Percentiles rank a stretch among this genome's conserved stretches.
Evolutionary conservation across 495 filamentous ascomycete genomes (phyloP).

Genomic region (Annulohypoxylon bovei): DNA sequence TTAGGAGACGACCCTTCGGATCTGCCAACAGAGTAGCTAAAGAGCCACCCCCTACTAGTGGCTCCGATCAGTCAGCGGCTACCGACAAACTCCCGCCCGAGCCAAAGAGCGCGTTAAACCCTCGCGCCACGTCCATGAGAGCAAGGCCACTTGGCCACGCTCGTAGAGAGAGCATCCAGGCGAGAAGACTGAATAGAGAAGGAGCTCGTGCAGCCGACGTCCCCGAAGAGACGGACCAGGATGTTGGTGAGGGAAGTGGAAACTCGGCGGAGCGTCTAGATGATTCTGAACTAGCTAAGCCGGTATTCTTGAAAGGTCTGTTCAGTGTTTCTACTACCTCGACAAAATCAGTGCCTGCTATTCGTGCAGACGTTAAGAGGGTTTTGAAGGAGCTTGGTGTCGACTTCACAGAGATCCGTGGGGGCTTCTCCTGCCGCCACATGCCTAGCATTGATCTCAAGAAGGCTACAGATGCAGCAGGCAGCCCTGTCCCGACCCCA

Average conservation of each 20-base stretch:
- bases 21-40: constrained; percentile 56
- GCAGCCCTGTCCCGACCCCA: constrained; percentile 61
- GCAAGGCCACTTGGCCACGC: constrained; percentile 93
- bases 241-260: constrained; percentile 62
- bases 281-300: constrained; percentile 76
- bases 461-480: constrained; percentile 68
- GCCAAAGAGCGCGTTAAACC: constrained; percentile 51
- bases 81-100: constrained; percentile 53
- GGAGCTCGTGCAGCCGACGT: constrained; percentile 76
- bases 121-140: constrained; percentile 69
- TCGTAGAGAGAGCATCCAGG: constrained; percentile 89
- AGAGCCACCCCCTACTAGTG: constrained; percentile 76
- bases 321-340: constrained; percentile 98
- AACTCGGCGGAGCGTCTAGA: constrained; percentile 61
- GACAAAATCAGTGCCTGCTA: constrained; percentile 83
- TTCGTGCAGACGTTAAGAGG: constrained; percentile 90
- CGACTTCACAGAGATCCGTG: constrained; percentile 88
- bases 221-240: constrained; percentile 80
- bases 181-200: constrained; percentile 69
- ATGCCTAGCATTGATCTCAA: constrained; percentile 89
- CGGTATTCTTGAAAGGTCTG: constrained; percentile 95
- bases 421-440: constrained; percentile 90
- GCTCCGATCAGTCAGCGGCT: constrained; percentile 74
- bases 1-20: constrained; percentile 70
- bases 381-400: constrained; percentile 90